Percentiles rank a stretch among this genome's conserved stretches.
These are phyloP conservation scores for Globisporangium acanthophoron DNA, from an alignment of 352 stramenopile species.

Conservation along the genomic window DNA sequence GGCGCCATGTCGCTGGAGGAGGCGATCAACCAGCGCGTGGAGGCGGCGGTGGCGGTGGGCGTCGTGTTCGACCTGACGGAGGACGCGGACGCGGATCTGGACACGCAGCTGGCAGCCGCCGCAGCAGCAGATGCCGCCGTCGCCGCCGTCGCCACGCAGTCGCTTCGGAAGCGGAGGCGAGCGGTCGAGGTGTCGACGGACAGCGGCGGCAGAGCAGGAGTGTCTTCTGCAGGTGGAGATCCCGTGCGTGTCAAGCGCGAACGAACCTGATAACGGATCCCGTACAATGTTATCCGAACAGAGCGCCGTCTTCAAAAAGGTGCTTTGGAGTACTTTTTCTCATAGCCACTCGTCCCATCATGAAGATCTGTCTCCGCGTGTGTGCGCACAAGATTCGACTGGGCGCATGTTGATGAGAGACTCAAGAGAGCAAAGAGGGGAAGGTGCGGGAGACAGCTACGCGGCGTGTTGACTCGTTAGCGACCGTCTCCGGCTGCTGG, in stretches of 20 bases:
- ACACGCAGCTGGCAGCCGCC: conserved; percentile 24
- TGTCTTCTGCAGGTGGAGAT: neutral
- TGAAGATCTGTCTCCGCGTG: too few species aligned
- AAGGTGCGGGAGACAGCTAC: neutral
- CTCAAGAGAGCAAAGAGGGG: neutral
- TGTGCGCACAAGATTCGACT: neutral
- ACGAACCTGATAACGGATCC: neutral
- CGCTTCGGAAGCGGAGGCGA: conserved; percentile 30
- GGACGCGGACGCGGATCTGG: conserved; percentile 34
- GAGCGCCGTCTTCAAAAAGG: neutral
- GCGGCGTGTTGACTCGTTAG: neutral
- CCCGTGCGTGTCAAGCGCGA: conserved; percentile 11
- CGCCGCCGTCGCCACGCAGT: neutral
- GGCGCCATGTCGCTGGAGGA: conserved; percentile 71
- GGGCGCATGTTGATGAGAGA: neutral
- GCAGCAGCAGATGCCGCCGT: conserved; percentile 10
- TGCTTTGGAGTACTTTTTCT: neutral
- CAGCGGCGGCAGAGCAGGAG: neutral
- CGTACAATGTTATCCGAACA: neutral
- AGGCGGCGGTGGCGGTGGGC: conserved; percentile 41
- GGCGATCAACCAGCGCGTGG: conserved; percentile 52
- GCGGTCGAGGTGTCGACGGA: neutral
- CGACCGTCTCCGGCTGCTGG: neutral
- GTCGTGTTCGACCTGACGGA: conserved; percentile 69
- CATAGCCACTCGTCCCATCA: neutral